Base-by-base conservation (phyloP, 169 alveolate genomes). In the Eimeria tenella region DNA sequence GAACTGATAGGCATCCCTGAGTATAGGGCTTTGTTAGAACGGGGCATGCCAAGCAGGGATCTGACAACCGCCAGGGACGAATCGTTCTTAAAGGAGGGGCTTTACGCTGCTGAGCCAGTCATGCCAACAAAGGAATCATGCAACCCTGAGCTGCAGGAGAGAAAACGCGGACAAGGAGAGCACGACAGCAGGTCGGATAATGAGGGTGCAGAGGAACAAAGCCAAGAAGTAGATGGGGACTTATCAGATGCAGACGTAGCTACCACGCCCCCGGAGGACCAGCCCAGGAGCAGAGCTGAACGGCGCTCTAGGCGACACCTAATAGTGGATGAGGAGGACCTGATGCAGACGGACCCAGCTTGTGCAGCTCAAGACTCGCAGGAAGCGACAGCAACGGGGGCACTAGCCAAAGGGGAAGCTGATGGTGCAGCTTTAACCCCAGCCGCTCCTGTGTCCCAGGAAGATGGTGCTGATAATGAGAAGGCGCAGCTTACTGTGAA, bases 81-180 rank as follows among this genome's bases (percentile, higher is more conserved):
- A 17, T 55, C 83, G 62, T 90, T 62, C 21, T 50, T 90, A 19
- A 83, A 77, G 73, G 94, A 90, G 23, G 90, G 94, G 53, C 73
- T 90, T 62, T 90, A 55, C 13, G 73, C 94, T n/a, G 94, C 94
- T 7, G 94, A 93, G 68, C 70, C 58, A 62, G 93, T 74, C 65
- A 79, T 90, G 89, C 93, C 94, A 19, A 87, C 87, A 93, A 86
- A n/a, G 94, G 75, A 53, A 15, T 74, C 65, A 15, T 74, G 89
- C 71, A 88, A 68, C 68, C 93, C 49, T 79, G 82, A 63, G 55
- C 84, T 49, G 79, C 86, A 79, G 50, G 74, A 19, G 82, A 19
- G 70, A 73, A 83, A 77, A 86, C 19, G 93, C 53, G 91, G 75
- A 50, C 90, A 68, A n/a, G 90, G 73, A 4, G 70, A 84, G 19